phyloP scores from a whole-genome alignment of 2,329 filamentous ascomycete species.

The Penicillium hesseltinei region DNA sequence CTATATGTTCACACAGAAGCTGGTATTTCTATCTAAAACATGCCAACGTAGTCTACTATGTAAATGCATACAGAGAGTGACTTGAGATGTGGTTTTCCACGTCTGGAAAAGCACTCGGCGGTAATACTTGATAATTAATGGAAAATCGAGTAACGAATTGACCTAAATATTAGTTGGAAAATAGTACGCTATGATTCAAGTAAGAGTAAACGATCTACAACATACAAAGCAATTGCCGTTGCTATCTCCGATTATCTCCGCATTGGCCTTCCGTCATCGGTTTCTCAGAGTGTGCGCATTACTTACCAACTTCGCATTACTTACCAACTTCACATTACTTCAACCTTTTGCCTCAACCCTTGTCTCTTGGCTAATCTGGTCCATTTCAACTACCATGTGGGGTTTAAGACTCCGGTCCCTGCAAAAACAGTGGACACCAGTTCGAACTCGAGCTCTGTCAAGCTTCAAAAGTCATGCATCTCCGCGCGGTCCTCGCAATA shows the following conservation, averaged over 20 bases:
- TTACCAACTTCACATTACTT: background rate
- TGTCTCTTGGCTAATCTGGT: background rate
- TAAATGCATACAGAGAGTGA: background rate
- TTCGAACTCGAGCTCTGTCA: conserved; percentile 25
- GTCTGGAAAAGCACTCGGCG: too few species aligned
- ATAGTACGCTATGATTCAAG: background rate
- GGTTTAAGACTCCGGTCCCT: conserved; percentile 24
- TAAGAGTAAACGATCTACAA: background rate
- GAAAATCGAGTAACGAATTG: background rate
- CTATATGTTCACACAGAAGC: background rate
- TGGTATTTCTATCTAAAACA: background rate
- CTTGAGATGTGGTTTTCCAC: background rate
- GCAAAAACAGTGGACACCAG: conserved; percentile 20
- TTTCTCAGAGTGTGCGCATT: background rate
- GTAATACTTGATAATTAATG: too few species aligned
- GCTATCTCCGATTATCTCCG: conserved; percentile 38
- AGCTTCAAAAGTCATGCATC: conserved; percentile 27
- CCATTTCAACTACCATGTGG: conserved; percentile 28
- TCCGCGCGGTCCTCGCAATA: conserved; percentile 33
- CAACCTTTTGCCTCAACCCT: background rate
- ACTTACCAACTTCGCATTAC: background rate
- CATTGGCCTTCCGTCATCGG: conserved; percentile 19
- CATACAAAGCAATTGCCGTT: background rate
- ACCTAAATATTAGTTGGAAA: background rate
- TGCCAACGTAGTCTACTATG: background rate